phyloP scores from a whole-genome alignment of 2,329 filamentous ascomycete genomes.

The Sclerotinia spermophila region DNA sequence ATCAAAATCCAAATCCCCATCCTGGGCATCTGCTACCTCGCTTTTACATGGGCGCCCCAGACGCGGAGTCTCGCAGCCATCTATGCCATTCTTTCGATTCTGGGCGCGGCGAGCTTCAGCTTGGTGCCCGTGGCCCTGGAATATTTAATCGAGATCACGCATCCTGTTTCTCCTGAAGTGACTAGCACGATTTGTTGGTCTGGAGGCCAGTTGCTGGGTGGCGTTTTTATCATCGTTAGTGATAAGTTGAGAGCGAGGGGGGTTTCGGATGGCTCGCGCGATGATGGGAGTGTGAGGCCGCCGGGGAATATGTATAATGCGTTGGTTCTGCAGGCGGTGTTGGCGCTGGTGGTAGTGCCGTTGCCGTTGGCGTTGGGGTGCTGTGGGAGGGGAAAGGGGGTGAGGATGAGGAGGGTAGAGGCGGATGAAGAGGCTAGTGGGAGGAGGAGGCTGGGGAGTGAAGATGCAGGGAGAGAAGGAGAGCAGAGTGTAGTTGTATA shows the following conservation, averaged over 20 bases:
- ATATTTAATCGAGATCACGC: constrained; percentile 80
- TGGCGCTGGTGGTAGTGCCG: constrained; percentile 63
- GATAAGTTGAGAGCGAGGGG: constrained; percentile 61
- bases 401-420: constrained; percentile 49
- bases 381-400: constrained; percentile 57
- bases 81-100: constrained; percentile 69
- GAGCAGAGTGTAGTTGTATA: not conserved
- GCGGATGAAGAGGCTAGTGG: constrained; percentile 31
- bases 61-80: constrained; percentile 57
- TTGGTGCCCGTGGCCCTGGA: constrained; percentile 84
- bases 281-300: constrained; percentile 46
- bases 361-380: constrained; percentile 66
- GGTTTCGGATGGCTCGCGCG: constrained; percentile 38
- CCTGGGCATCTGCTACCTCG: constrained; percentile 68
- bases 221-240: constrained; percentile 77
- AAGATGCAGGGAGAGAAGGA: not conserved
- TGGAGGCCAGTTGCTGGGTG: constrained; percentile 81
- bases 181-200: constrained; percentile 81
- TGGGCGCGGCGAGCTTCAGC: constrained; percentile 77
- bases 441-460: not conserved
- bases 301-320: constrained; percentile 70
- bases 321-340: constrained; percentile 73
- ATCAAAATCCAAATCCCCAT: constrained; percentile 74
- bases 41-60: constrained; percentile 75
- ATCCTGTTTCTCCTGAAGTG: constrained; percentile 82